Evolutionary conservation across 2,329 filamentous ascomycete species (phyloP).

Genomic region (Drechslerella dactyloides): DNA sequence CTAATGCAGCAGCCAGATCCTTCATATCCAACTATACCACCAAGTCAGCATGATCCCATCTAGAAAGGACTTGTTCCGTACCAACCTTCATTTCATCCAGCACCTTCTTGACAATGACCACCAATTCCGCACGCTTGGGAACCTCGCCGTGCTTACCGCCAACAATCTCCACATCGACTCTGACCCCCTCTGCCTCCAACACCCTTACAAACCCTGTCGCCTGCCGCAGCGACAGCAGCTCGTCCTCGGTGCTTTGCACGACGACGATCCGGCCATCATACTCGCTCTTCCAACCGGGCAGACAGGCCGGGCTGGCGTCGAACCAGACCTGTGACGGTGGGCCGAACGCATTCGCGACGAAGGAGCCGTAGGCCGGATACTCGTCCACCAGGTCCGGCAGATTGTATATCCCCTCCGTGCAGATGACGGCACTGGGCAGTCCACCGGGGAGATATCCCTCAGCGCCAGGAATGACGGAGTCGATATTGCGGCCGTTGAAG

Average conservation of each 20-base stretch:
- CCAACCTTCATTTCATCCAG: slow-evolving; percentile 46
- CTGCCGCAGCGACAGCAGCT: slow-evolving; percentile 65
- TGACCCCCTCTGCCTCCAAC: slow-evolving; percentile 61
- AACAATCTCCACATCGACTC: slow-evolving; percentile 57
- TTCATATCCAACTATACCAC: slow-evolving; percentile 45
- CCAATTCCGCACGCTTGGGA: slow-evolving; percentile 62
- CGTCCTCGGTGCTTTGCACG: slow-evolving; percentile 61
- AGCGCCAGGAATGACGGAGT: slow-evolving; percentile 41
- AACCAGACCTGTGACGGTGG: slow-evolving; percentile 63
- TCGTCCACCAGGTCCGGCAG: slow-evolving; percentile 64
- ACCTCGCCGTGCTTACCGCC: slow-evolving; percentile 69
- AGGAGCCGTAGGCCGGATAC: slow-evolving; percentile 64
- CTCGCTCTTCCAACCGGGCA: slow-evolving; percentile 54
- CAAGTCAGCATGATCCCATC: not conserved
- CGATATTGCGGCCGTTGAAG: slow-evolving; percentile 43
- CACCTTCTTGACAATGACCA: slow-evolving; percentile 34
- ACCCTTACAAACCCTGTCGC: slow-evolving; percentile 64
- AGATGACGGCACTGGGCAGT: slow-evolving; percentile 65
- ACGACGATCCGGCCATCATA: slow-evolving; percentile 59
- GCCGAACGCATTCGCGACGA: slow-evolving; percentile 70
- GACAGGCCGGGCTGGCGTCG: slow-evolving; percentile 61
- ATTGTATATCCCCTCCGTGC: slow-evolving; percentile 72
- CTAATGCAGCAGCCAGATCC: slow-evolving; percentile 40
- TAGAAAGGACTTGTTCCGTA: not conserved
- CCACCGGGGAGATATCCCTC: slow-evolving; percentile 55